These are phyloP conservation scores for Physcomitrium patens DNA, from an alignment of 225 moss, liverwort and hornwort species.

Conservation along the genomic window DNA sequence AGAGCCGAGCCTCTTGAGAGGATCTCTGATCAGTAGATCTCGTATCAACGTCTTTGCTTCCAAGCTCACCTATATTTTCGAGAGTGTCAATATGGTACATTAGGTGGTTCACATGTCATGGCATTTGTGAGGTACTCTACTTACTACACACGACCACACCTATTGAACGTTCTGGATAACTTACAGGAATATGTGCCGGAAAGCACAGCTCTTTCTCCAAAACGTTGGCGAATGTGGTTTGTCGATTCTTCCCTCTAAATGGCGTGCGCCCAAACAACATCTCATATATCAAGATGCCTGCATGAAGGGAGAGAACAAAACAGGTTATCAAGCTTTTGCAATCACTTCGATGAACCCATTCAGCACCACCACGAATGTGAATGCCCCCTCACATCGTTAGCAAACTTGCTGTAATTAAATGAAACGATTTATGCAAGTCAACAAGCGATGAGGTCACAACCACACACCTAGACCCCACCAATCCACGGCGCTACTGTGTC, in stretches of 20 bases:
- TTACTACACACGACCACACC: background rate
- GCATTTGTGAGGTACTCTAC: background rate
- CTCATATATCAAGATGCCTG: conserved; percentile 86
- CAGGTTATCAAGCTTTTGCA: background rate
- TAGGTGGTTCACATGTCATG: background rate
- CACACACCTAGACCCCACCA: conserved; percentile 90
- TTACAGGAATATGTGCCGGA: conserved; percentile 71
- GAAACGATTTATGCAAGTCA: background rate
- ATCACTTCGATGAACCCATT: background rate
- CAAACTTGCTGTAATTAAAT: background rate
- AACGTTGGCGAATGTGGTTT: conserved; percentile 83
- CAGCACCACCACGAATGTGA: background rate
- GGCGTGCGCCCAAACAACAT: conserved; percentile 95
- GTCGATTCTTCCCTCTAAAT: conserved; percentile 88
- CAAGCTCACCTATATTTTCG: conserved; percentile 64
- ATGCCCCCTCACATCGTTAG: background rate
- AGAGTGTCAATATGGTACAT: background rate
- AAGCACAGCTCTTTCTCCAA: conserved; percentile 82
- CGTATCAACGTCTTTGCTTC: conserved; percentile 78
- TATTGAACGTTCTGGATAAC: conserved; percentile 1
- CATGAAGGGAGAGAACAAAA: background rate
- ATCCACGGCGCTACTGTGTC: conserved; percentile 93
- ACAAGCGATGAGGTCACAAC: background rate
- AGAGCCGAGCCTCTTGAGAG: conserved; percentile 78
- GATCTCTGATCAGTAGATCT: conserved; percentile 71